Evolutionary conservation across 805 yeast species (phyloP), one percentile per base, ranked within the genome.

Genomic region (Pichia californica): DNA sequence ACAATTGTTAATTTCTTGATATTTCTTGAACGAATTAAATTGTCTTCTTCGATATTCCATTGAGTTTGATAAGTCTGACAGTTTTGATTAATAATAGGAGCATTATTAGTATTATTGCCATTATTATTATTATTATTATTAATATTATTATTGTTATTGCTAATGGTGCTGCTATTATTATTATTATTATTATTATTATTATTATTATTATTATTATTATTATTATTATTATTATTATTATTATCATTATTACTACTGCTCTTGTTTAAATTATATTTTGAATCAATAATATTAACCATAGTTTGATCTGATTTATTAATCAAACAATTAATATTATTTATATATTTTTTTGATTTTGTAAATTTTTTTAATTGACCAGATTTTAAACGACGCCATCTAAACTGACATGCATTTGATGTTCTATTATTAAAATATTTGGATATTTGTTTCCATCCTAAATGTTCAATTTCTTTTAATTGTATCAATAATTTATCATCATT

Each of bases 391-490:
- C 95, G 74, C 95, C 95, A 87, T 53, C 95, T 74, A 58, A 85
- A 85, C 63, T 85, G 95, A 55, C 95, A 85, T 2, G 94, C 95
- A 58, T 85, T 87, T 21, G 95, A 93, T 2, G 95, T 87, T 57
- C 95, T 69, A 57, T 83, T 81, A 29, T 74, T 68, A 59, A 87
- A 87, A 57, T 83, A 83, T 26, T 80, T 71, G 2, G 94, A 80
- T 35, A 87, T 86, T 50, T 87, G 94, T 62, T 87, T 82, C 96
- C 96, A 87, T 1, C 96, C 96, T 49, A 87, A 69, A 59, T 83
- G 83, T 57, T 81, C 85, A 44, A 77, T 77, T 59, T 87, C 95
- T 61, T 87, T 87, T 54, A 87, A 69, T 50, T 81, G 87, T 36
- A 91, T 72, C 38, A 85, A 63, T 16, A 85, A 57, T 40, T 77